Percentiles rank a stretch among this genome's conserved stretches.
Evolutionary conservation across 495 filamentous ascomycete genomes (phyloP).

Genomic region (Hyphodiscus hymeniophilus): DNA sequence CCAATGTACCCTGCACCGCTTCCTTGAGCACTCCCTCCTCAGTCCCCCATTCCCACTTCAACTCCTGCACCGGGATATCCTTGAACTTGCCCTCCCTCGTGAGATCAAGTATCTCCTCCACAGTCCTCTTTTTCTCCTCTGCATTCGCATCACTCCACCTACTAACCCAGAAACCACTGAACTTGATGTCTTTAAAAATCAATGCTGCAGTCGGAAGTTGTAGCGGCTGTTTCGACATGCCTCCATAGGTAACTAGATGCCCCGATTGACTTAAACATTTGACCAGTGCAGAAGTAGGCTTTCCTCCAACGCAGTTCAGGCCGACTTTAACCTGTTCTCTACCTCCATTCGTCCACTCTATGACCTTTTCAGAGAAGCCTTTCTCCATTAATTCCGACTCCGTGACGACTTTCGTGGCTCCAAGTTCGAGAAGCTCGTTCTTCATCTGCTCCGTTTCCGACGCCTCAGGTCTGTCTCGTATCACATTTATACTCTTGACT

Average conservation of each 20-base stretch:
- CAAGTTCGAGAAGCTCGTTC: slow-evolving; percentile 59
- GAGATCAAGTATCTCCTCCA: slow-evolving; percentile 71
- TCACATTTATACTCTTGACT: slow-evolving; percentile 75
- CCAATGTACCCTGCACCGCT: slow-evolving; percentile 66
- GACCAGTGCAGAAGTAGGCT: slow-evolving; percentile 64
- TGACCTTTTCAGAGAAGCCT: slow-evolving; percentile 53
- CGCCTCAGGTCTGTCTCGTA: slow-evolving; percentile 55
- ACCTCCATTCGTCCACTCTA: slow-evolving; percentile 61
- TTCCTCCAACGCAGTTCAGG: slow-evolving; percentile 93
- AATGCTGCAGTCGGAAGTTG: slow-evolving; percentile 66
- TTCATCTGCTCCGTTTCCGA: slow-evolving; percentile 60
- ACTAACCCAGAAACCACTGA: slow-evolving; percentile 92
- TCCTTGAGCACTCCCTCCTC: slow-evolving; percentile 51
- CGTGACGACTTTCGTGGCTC: slow-evolving; percentile 77
- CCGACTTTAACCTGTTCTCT: slow-evolving; percentile 63
- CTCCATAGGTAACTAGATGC: slow-evolving; percentile 87
- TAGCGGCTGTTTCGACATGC: slow-evolving; percentile 83
- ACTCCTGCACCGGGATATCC: slow-evolving; percentile 70
- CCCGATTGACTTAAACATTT: slow-evolving; percentile 55
- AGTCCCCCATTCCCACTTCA: slow-evolving; percentile 74
- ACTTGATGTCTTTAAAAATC: slow-evolving; percentile 84
- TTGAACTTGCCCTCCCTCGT: slow-evolving; percentile 68
- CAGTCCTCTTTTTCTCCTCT: slow-evolving; percentile 63
- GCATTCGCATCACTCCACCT: slow-evolving; percentile 75
- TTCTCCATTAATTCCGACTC: slow-evolving; percentile 56